phyloP scores from a whole-genome alignment of 495 filamentous ascomycete species.

The Penicillium pulvis region DNA sequence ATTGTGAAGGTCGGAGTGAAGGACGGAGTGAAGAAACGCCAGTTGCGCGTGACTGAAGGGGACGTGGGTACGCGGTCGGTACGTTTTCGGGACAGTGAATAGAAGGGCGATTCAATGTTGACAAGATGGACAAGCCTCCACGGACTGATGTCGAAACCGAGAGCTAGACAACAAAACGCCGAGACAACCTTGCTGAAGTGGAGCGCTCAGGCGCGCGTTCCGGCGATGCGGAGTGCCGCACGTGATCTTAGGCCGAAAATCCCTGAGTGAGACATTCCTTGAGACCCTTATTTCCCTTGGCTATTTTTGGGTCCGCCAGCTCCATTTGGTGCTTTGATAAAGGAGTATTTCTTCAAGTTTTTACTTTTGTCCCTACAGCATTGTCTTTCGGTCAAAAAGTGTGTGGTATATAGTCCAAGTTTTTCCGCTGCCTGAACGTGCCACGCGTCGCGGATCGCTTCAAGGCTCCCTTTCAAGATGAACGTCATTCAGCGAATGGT shows the following conservation, averaged over 20 bases:
- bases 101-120: background rate
- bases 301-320: constrained; percentile 12
- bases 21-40: background rate
- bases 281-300: constrained; percentile 4
- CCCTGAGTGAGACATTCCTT: constrained; percentile 20
- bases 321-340: constrained; percentile 14
- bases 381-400: background rate
- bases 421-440: constrained; percentile 14
- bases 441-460: constrained; percentile 17
- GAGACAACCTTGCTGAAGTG: constrained; percentile 9
- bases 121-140: background rate
- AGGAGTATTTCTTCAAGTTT: constrained; percentile 5
- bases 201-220: constrained; percentile 18
- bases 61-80: background rate
- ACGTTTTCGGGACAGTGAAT: background rate
- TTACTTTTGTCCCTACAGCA: constrained; percentile 8
- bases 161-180: constrained; percentile 8
- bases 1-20: background rate
- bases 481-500: constrained; percentile 41
- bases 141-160: background rate
- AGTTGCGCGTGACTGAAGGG: background rate
- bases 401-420: constrained; percentile 7
- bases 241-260: constrained; percentile 27
- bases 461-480: constrained; percentile 34
- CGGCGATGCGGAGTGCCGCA: constrained; percentile 24